These are phyloP conservation scores for Vitis rotundifolia DNA, from an alignment of 164 flowering plant species.

Conservation along the genomic window DNA sequence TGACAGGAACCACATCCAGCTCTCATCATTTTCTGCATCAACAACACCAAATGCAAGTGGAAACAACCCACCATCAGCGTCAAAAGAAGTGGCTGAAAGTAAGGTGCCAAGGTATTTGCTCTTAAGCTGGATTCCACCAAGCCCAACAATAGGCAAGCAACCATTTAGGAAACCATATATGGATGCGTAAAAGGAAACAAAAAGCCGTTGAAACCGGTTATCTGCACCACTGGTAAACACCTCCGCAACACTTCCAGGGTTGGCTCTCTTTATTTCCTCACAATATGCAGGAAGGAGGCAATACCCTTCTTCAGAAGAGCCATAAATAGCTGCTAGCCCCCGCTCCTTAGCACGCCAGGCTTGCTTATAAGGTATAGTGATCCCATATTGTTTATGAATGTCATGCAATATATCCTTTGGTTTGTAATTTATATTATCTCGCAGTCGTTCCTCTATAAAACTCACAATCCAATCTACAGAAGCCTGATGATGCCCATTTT, in stretches of 20 bases:
- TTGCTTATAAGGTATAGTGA: conserved; percentile 85
- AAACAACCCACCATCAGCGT: conserved; percentile 75
- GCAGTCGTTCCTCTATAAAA: conserved; percentile 65
- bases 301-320: conserved; percentile 85
- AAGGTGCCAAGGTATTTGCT: conserved; percentile 82
- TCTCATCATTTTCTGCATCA: conserved; percentile 76
- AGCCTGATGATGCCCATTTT: conserved; percentile 83
- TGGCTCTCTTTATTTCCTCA: conserved; percentile 60
- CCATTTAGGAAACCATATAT: conserved; percentile 72
- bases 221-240: conserved; percentile 62
- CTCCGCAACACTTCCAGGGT: conserved; percentile 77
- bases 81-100: conserved; percentile 75
- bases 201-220: conserved; percentile 67
- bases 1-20: conserved; percentile 81
- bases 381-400: conserved; percentile 69
- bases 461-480: conserved; percentile 87
- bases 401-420: conserved; percentile 89
- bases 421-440: conserved; percentile 73
- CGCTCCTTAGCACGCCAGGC: conserved; percentile 94
- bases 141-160: conserved; percentile 66
- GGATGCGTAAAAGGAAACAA: conserved; percentile 66
- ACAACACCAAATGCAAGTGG: conserved; percentile 87
- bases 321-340: conserved; percentile 73
- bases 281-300: conserved; percentile 73
- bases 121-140: conserved; percentile 64